A percentile compares a stretch with the other conserved stretches of the same genome.
These are phyloP conservation scores for Wallacemonas sp. DNA, from an alignment of 208 protist genomes.

Conservation along the genomic window DNA sequence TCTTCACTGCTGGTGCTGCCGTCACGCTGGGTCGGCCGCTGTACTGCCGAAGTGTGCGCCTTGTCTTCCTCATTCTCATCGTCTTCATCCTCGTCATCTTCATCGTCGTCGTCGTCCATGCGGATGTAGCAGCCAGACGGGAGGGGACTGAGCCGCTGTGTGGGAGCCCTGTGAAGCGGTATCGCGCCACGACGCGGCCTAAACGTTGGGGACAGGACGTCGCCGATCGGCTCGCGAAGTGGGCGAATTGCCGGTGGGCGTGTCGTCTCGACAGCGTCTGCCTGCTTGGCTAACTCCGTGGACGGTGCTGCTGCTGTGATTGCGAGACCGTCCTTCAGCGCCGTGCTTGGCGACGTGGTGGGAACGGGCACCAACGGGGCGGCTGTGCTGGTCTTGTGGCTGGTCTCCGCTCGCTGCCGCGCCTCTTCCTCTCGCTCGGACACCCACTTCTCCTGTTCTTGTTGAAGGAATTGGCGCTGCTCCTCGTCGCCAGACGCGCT, in stretches of 20 bases:
- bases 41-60: constrained; percentile 10
- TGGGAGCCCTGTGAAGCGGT: constrained; percentile 21
- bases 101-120: constrained; percentile 34
- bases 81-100: constrained; percentile 27
- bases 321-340: too few relatives aligned
- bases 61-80: constrained; percentile 24
- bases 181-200: constrained; percentile 37
- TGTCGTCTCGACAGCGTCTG: background rate
- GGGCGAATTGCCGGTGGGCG: background rate
- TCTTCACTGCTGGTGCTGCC: background rate
- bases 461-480: background rate
- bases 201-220: constrained; percentile 67
- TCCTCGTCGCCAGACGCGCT: background rate
- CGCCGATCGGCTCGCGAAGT: constrained; percentile 36
- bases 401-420: background rate
- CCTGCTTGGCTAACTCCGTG: background rate
- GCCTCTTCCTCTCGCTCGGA: background rate
- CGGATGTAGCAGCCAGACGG: constrained; percentile 18
- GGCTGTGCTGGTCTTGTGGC: background rate
- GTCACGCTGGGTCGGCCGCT: background rate
- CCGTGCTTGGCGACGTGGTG: too few relatives aligned
- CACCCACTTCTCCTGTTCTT: background rate
- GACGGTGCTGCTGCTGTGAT: background rate
- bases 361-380: too few relatives aligned
- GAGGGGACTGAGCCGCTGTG: constrained; percentile 18